phyloP scores from a whole-genome alignment of 441 rosid genomes.

The Gossypium schwendimanii region DNA sequence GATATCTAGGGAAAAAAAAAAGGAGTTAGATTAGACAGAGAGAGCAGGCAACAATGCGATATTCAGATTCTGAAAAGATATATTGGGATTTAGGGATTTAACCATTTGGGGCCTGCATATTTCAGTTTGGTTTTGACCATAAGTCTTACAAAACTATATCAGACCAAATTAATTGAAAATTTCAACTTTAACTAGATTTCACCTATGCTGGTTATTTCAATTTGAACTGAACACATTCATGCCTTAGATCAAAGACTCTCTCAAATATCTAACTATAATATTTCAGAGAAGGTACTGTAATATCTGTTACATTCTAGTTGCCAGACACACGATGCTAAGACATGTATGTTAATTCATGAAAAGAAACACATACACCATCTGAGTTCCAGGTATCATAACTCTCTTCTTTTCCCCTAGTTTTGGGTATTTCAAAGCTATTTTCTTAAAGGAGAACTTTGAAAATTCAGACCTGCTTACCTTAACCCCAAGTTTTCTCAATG shows the following conservation, averaged over 20 bases:
- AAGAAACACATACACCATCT: neutral
- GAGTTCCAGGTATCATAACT: neutral
- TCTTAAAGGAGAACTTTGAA: neutral
- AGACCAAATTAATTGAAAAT: neutral
- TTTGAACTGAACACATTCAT: neutral
- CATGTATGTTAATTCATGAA: neutral
- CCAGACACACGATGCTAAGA: neutral
- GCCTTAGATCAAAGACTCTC: neutral
- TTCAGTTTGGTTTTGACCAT: neutral
- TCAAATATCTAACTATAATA: neutral
- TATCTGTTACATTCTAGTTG: neutral
- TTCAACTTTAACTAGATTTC: neutral
- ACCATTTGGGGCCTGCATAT: neutral
- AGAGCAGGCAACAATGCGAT: neutral
- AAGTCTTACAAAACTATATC: neutral
- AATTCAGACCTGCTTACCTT: conserved; percentile 41
- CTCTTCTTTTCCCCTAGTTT: conserved; percentile 1
- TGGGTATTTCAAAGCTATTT: neutral
- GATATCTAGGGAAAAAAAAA: neutral
- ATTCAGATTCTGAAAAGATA: neutral
- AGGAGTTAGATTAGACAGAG: neutral
- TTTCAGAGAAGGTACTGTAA: neutral
- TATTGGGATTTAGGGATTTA: neutral
- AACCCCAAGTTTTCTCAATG: conserved; percentile 78
- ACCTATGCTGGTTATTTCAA: neutral